phyloP scores from a whole-genome alignment of 2,329 filamentous ascomycete species.

The Penicillium sp. region DNA sequence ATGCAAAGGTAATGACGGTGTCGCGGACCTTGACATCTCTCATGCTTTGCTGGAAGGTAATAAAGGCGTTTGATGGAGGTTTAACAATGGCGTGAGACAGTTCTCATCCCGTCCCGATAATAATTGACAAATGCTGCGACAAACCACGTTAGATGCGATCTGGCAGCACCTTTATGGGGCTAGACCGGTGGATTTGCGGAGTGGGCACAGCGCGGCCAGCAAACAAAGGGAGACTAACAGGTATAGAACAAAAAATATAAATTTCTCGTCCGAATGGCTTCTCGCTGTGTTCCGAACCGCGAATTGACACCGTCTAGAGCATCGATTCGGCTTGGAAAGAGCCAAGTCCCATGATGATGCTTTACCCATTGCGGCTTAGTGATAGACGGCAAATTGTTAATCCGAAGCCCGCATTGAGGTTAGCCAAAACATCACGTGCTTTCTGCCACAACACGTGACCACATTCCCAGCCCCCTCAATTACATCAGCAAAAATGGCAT shows the following conservation, averaged over 20 bases:
- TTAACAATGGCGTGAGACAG: slow-evolving; percentile 18
- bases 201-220: slow-evolving; percentile 7
- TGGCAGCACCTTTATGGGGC: slow-evolving; percentile 27
- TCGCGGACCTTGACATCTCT: slow-evolving; percentile 65
- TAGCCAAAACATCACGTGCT: slow-evolving; percentile 28
- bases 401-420: slow-evolving; percentile 18
- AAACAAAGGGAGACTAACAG: not conserved
- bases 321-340: slow-evolving; percentile 15
- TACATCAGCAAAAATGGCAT: slow-evolving; percentile 21
- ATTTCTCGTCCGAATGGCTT: not conserved
- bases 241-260: not conserved
- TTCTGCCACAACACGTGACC: slow-evolving; percentile 16
- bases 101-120: slow-evolving; percentile 31
- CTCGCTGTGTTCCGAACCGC: not conserved
- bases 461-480: slow-evolving; percentile 30
- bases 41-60: slow-evolving; percentile 38
- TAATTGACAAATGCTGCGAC: slow-evolving; percentile 12
- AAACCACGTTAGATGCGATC: slow-evolving; percentile 34
- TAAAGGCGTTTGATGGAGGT: slow-evolving; percentile 7
- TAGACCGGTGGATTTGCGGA: slow-evolving; percentile 13
- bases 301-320: slow-evolving; percentile 3
- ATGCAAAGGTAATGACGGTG: slow-evolving; percentile 60
- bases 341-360: slow-evolving; percentile 30
- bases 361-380: slow-evolving; percentile 28
- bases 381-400: slow-evolving; percentile 11